A percentile compares a stretch with the other conserved stretches of the same genome.
Evolutionary conservation across 768 basidiomycete genomes (phyloP).

Genomic region (Leccinum subtestaceum): DNA sequence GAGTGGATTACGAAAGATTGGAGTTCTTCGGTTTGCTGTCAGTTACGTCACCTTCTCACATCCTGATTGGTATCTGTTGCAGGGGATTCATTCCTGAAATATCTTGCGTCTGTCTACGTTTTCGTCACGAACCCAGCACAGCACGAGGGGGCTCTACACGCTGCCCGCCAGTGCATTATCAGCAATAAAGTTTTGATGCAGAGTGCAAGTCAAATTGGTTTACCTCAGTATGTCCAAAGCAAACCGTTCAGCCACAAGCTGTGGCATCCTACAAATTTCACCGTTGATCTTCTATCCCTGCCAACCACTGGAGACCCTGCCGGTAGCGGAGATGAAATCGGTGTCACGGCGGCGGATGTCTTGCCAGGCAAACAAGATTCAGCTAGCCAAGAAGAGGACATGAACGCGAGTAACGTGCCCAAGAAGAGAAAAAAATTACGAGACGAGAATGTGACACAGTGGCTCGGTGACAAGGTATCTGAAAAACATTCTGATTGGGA

Average conservation of each 20-base stretch:
- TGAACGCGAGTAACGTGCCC: slow-evolving; percentile 1
- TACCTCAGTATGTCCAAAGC: slow-evolving; percentile 72
- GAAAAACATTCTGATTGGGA: neutral
- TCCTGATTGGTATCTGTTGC: slow-evolving; percentile 9
- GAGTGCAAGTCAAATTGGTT: slow-evolving; percentile 52
- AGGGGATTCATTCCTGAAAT: slow-evolving; percentile 85
- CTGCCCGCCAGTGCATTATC: slow-evolving; percentile 64
- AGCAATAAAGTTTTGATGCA: slow-evolving; percentile 67
- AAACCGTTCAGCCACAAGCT: slow-evolving; percentile 63
- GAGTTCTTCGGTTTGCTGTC: slow-evolving; percentile 68
- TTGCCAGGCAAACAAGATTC: slow-evolving; percentile 12
- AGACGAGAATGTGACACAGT: slow-evolving; percentile 45
- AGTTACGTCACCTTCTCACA: slow-evolving; percentile 21
- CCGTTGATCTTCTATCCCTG: slow-evolving; percentile 23
- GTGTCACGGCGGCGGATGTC: slow-evolving; percentile 8
- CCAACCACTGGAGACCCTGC: slow-evolving; percentile 19
- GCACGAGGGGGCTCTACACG: slow-evolving; percentile 67
- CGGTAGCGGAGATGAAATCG: slow-evolving; percentile 32
- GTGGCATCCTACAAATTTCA: slow-evolving; percentile 59
- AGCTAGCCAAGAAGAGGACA: slow-evolving; percentile 13
- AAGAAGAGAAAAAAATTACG: slow-evolving; percentile 42
- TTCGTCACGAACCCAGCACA: slow-evolving; percentile 66
- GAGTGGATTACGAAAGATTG: slow-evolving; percentile 79
- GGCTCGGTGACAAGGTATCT: slow-evolving; percentile 76
- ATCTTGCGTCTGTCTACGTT: slow-evolving; percentile 67